Base-by-base conservation (phyloP, 1,284 basidiomycete species). In the Wolfiporia cocos region DNA sequence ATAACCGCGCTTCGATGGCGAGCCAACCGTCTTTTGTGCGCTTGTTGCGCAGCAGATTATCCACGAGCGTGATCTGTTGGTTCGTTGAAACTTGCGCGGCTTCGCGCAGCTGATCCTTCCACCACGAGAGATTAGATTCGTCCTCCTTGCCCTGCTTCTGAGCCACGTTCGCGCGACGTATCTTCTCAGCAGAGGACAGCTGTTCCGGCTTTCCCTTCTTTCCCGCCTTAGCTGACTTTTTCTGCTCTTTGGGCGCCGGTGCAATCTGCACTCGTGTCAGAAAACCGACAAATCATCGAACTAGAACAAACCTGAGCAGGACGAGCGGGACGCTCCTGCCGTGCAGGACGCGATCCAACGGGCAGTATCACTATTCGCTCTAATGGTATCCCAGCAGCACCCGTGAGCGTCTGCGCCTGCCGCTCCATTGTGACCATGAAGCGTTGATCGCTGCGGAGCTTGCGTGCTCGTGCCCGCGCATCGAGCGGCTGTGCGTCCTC, bases 381-480 rank as follows among this genome's bases (percentile, higher is more conserved):
- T 24, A 85, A 61, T 3, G 60, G 59, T 1, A 62, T 64, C 0
- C 82, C 81, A 1, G 68, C 66, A 1, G 79, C 78, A 0, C 83
- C 81, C 0, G 77, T 80, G 43, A 86, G 54, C 1, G 79, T 79
- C 31, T 70, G 71, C 5, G 83, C 81, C 34, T 78, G 76, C 43
- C 66, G 62, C 45, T 81, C 77, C 44, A 85, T 51, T 14, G 53
- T 63, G 20, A 67, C 60, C 73, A 81, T 80, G 55, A 74, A 76
- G 2, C 68, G 59, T 51, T 86, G 83, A 14, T 78, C 66, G 15
- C 54, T 53, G 14, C 64, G 60, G 35, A 78, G 61, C 36, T 55
- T 58, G 46, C 61, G 65, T 44, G 43, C 59, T 26, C 68, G 65
- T 39, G 65, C 58, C 57, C 64, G 54, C 46, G 57, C 66, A 17